These are phyloP conservation scores for Cucumis sativus DNA, from an alignment of 306 rosid genomes.

Conservation along the genomic window Cucumber_9930_V3 NC_026659.2:14844001-14844500, in stretches of 20 bases:
- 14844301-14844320: slow-evolving; percentile 58
- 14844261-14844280: slow-evolving; percentile 75
- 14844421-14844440: slow-evolving; percentile 83
- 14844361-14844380: slow-evolving; percentile 71
- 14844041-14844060: slow-evolving; percentile 63
- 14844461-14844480: slow-evolving; percentile 26
- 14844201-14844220: slow-evolving; percentile 57
- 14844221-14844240: slow-evolving; percentile 70
- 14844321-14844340: slow-evolving; percentile 63
- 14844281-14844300: slow-evolving; percentile 61
- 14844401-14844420: slow-evolving; percentile 54
- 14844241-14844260: slow-evolving; percentile 79
- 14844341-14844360: slow-evolving; percentile 76
- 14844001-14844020: slow-evolving; percentile 36
- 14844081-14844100: slow-evolving; percentile 68
- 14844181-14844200: slow-evolving; percentile 70
- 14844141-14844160: slow-evolving; percentile 71
- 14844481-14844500: slow-evolving; percentile 68
- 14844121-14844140: slow-evolving; percentile 60
- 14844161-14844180: slow-evolving; percentile 82
- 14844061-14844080: slow-evolving; percentile 95
- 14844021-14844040: slow-evolving; percentile 38
- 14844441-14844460: slow-evolving; percentile 74
- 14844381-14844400: slow-evolving; percentile 72
- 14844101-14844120: slow-evolving; percentile 58